A percentile compares a stretch with the other conserved stretches of the same genome.
Evolutionary conservation across 768 basidiomycete genomes (phyloP).

Genomic region (Termitomyces heimii): DNA sequence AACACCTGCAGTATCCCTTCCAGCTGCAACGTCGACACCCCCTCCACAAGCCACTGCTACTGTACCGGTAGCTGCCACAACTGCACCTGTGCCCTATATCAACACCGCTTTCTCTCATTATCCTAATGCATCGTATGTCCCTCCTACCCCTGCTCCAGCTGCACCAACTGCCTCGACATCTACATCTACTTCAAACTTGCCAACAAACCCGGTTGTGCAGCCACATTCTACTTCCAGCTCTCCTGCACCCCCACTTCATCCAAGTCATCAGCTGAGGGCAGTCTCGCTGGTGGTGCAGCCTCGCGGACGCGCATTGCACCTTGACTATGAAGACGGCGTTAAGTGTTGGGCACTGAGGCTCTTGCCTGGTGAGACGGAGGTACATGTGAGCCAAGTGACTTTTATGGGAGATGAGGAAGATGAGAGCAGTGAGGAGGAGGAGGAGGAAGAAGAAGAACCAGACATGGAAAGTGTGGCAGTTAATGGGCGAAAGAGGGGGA

Average conservation of each 20-base stretch:
- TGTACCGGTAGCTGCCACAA: slow-evolving; percentile 18
- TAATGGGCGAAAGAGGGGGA: slow-evolving; percentile 38
- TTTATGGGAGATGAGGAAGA: slow-evolving; percentile 56
- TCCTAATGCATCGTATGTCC: slow-evolving; percentile 48
- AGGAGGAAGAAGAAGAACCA: slow-evolving; percentile 41
- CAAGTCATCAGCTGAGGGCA: slow-evolving; percentile 43
- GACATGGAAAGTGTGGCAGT: slow-evolving; percentile 33
- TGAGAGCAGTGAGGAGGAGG: slow-evolving; percentile 48
- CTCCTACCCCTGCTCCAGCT: slow-evolving; percentile 21
- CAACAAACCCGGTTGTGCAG: slow-evolving; percentile 17
- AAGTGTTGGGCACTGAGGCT: slow-evolving; percentile 68
- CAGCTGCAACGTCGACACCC: slow-evolving; percentile 18
- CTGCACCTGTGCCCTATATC: slow-evolving; percentile 27
- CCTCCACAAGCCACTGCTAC: slow-evolving; percentile 18
- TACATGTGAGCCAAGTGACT: slow-evolving; percentile 48
- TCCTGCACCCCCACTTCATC: slow-evolving; percentile 30
- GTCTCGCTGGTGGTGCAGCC: slow-evolving; percentile 56
- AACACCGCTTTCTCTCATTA: slow-evolving; percentile 41
- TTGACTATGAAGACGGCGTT: slow-evolving; percentile 69
- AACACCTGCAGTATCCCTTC: slow-evolving; percentile 13
- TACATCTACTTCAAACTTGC: slow-evolving; percentile 16
- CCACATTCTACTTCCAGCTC: slow-evolving; percentile 30
- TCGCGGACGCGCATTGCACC: slow-evolving; percentile 44
- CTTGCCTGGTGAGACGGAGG: slow-evolving; percentile 45
- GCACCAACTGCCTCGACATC: slow-evolving; percentile 17